Evolutionary conservation across 2,329 filamentous ascomycete genomes (phyloP).

Genomic region (Fusarium azukiicola): DNA sequence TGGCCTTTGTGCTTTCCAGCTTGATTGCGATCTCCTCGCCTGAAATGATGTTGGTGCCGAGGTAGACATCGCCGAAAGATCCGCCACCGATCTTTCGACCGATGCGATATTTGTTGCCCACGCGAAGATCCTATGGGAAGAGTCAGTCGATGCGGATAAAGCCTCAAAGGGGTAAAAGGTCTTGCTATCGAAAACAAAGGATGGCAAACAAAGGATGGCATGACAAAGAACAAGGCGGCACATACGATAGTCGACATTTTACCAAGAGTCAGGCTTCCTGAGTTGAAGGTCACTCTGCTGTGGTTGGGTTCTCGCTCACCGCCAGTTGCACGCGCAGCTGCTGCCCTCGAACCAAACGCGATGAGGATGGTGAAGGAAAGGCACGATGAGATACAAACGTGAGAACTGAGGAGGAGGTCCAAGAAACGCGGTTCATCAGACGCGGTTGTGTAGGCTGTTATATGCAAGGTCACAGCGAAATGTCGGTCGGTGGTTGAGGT

Average conservation of each 20-base stretch:
- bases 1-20: constrained; percentile 99
- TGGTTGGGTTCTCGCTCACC: neutral
- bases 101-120: constrained; percentile 99
- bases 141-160: neutral
- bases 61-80: constrained; percentile 98
- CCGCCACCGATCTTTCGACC: constrained; percentile 99
- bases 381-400: neutral
- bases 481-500: neutral
- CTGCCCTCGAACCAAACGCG: neutral
- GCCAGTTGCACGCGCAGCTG: neutral
- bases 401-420: neutral
- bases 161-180: neutral
- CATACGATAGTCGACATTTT: constrained; percentile 11
- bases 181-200: no score
- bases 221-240: neutral
- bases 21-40: constrained; percentile 99
- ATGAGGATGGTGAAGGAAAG: neutral
- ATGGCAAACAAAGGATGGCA: neutral
- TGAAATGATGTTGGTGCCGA: constrained; percentile 99
- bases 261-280: neutral
- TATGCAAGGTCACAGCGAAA: neutral
- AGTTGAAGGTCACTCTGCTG: neutral
- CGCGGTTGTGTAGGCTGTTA: neutral
- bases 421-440: neutral
- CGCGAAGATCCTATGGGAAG: constrained; percentile 90